These are phyloP conservation scores for Salix caprea DNA, from an alignment of 345 rosid species.

Conservation along the genomic window DNA sequence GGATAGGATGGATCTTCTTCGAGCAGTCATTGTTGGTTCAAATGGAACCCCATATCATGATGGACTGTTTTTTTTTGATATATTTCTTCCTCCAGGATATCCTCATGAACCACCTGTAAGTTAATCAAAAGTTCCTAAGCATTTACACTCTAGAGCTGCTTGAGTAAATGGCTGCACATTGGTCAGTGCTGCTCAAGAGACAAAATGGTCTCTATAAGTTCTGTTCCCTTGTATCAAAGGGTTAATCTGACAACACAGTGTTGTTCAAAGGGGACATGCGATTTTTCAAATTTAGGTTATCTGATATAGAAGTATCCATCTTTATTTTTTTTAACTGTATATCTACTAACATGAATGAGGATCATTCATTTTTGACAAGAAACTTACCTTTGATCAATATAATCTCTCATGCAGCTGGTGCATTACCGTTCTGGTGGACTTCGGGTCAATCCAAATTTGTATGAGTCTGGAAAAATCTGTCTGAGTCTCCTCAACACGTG, in stretches of 20 bases:
- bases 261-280: neutral
- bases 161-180: conserved; percentile 1
- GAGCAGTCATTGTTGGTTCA: conserved; percentile 79
- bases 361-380: neutral
- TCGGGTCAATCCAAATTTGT: conserved; percentile 84
- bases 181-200: neutral
- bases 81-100: conserved; percentile 75
- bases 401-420: conserved; percentile 49
- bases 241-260: neutral
- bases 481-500: conserved; percentile 91
- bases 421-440: conserved; percentile 86
- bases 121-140: neutral
- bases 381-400: neutral
- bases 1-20: conserved; percentile 82
- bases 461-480: conserved; percentile 87
- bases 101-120: conserved; percentile 92
- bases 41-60: conserved; percentile 90
- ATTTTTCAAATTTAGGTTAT: neutral
- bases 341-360: neutral
- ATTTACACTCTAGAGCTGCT: neutral
- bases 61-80: conserved; percentile 91
- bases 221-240: neutral
- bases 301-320: neutral
- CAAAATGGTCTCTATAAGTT: neutral
- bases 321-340: neutral